Evolutionary conservation across 306 rosid genomes (phyloP).

Genomic region (Corylus americana): DNA sequence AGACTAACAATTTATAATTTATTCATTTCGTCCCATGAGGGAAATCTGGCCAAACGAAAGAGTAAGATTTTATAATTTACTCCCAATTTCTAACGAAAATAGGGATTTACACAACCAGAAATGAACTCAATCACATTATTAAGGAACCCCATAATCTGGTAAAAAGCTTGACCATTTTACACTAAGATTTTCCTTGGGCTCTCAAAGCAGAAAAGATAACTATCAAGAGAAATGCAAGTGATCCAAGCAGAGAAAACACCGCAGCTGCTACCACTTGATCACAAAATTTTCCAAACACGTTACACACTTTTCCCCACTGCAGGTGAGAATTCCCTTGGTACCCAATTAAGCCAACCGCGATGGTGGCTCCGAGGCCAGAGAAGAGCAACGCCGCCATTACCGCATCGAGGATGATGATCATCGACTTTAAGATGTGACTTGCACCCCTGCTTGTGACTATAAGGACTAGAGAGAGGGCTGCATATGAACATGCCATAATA

Average conservation of each 20-base stretch:
- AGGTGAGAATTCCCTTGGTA: conserved; percentile 72
- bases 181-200: conserved; percentile 21
- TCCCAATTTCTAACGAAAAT: too few species aligned
- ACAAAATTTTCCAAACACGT: conserved; percentile 60
- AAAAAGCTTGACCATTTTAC: not conserved
- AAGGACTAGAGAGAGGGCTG: conserved; percentile 44
- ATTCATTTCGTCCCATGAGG: too few species aligned
- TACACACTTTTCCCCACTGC: conserved; percentile 75
- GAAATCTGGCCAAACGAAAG: too few species aligned
- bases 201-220: conserved; percentile 30
- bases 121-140: too few species aligned
- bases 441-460: conserved; percentile 31
- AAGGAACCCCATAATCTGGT: too few species aligned
- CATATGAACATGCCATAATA: conserved; percentile 59
- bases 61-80: too few species aligned
- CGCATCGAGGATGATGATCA: conserved; percentile 43
- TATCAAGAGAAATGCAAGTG: conserved; percentile 47
- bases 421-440: conserved; percentile 12
- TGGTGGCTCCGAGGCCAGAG: conserved; percentile 62
- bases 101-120: too few species aligned
- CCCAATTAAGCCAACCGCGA: conserved; percentile 54
- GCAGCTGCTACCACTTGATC: conserved; percentile 41
- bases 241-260: conserved; percentile 48
- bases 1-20: too few species aligned
- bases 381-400: conserved; percentile 68